phyloP scores from a whole-genome alignment of 2,329 filamentous ascomycete species.

The Colletotrichum australisinense region DNA sequence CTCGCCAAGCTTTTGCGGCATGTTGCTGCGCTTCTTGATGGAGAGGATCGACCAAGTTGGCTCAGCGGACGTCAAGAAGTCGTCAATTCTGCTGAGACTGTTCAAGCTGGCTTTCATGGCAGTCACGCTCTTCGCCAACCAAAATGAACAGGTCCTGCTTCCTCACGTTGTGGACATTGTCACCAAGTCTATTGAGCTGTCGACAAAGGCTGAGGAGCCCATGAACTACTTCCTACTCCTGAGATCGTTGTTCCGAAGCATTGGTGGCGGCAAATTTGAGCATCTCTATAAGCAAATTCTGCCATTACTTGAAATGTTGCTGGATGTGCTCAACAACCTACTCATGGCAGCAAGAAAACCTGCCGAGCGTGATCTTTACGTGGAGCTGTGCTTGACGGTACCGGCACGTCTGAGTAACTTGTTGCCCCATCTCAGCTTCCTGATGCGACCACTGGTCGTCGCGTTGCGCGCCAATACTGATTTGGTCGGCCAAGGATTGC shows the following conservation, averaged over 20 bases:
- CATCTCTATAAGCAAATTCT: slow-evolving; percentile 98
- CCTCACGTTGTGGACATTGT: slow-evolving; percentile 98
- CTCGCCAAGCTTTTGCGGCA: slow-evolving; percentile 95
- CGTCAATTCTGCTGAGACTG: slow-evolving; percentile 89
- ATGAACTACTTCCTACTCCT: slow-evolving; percentile 99
- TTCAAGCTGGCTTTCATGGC: slow-evolving; percentile 99
- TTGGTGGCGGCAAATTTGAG: slow-evolving; percentile 97
- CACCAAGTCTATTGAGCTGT: slow-evolving; percentile 95
- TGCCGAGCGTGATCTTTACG: slow-evolving; percentile 92
- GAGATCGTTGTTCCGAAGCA: slow-evolving; percentile 92
- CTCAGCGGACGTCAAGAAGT: slow-evolving; percentile 89
- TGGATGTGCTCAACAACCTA: slow-evolving; percentile 96
- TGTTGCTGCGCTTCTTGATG: slow-evolving; percentile 98
- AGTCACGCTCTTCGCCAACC: slow-evolving; percentile 91
- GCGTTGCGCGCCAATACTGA: slow-evolving; percentile 92
- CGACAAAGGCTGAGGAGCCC: slow-evolving; percentile 93
- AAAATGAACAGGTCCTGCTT: slow-evolving; percentile 95
- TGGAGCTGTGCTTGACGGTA: slow-evolving; percentile 96
- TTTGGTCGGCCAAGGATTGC: slow-evolving; percentile 90
- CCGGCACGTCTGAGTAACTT: slow-evolving; percentile 94
- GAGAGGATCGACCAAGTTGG: slow-evolving; percentile 95
- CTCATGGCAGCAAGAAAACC: slow-evolving; percentile 91
- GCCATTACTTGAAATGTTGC: slow-evolving; percentile 93
- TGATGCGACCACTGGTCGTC: slow-evolving; percentile 98
- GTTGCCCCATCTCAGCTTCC: slow-evolving; percentile 91